phyloP scores from a whole-genome alignment of 805 yeast genomes.

The Kodamaea nitidulidarum region DNA sequence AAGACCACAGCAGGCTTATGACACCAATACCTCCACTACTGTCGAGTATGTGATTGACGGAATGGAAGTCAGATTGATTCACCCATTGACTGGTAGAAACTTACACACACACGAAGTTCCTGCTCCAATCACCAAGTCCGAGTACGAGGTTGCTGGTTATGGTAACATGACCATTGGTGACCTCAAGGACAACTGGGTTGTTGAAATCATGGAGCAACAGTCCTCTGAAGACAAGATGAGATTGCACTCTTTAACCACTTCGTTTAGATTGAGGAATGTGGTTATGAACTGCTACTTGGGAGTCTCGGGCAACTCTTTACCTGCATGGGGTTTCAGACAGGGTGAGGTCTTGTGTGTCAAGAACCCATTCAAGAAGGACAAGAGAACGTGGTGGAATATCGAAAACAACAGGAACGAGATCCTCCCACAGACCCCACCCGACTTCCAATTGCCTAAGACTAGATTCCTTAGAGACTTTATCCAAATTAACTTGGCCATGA shows the following conservation, averaged over 20 bases:
- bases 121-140: conserved; percentile 55
- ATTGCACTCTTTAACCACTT: conserved; percentile 78
- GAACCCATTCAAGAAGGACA: conserved; percentile 65
- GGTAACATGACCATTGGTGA: conserved; percentile 67
- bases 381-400: conserved; percentile 86
- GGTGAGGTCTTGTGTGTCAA: conserved; percentile 87
- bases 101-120: conserved; percentile 67
- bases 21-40: conserved; percentile 26
- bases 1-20: conserved; percentile 32
- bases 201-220: conserved; percentile 62
- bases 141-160: conserved; percentile 68
- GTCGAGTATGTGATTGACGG: conserved; percentile 51
- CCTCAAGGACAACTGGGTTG: conserved; percentile 69
- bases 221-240: conserved; percentile 48
- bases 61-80: conserved; percentile 57
- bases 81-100: conserved; percentile 58
- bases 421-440: conserved; percentile 57
- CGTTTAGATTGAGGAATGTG: conserved; percentile 69
- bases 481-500: conserved; percentile 77
- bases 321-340: conserved; percentile 97
- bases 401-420: conserved; percentile 62
- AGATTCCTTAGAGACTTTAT: conserved; percentile 73
- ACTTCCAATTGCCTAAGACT: conserved; percentile 67
- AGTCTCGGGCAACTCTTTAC: conserved; percentile 75
- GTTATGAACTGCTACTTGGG: conserved; percentile 79